Conservation (phyloP, 1,139 yeast genomes). For the Yamadazyma taylorii region DNA sequence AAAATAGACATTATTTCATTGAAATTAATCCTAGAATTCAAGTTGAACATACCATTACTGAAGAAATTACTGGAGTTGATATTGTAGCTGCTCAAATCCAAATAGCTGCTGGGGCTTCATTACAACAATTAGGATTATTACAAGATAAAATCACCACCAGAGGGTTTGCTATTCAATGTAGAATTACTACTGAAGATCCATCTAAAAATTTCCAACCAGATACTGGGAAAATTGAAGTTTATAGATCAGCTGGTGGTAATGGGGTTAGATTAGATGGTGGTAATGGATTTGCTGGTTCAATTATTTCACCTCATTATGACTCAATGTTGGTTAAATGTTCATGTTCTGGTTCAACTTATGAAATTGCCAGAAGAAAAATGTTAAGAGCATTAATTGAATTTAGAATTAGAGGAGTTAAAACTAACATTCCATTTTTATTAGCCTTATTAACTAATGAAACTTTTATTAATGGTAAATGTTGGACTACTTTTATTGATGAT, state of each 20-base stretch:
- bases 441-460: slow-evolving; percentile 91
- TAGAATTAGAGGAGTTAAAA: slow-evolving; percentile 98
- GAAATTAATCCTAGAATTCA: slow-evolving; percentile 99
- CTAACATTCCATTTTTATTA: slow-evolving; percentile 93
- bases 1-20: slow-evolving; percentile 95
- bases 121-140: slow-evolving; percentile 84
- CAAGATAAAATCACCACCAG: slow-evolving; percentile 95
- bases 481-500: slow-evolving; percentile 99
- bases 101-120: slow-evolving; percentile 97
- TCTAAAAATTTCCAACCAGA: slow-evolving; percentile 96
- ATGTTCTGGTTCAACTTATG: slow-evolving; percentile 94
- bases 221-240: slow-evolving; percentile 97
- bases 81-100: slow-evolving; percentile 98
- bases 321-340: slow-evolving; percentile 98
- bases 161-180: slow-evolving; percentile 98
- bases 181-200: slow-evolving; percentile 99
- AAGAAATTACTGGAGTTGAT: slow-evolving; percentile 98
- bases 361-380: slow-evolving; percentile 97
- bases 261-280: slow-evolving; percentile 99
- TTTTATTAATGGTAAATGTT: slow-evolving; percentile 85
- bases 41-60: slow-evolving; percentile 98
- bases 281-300: slow-evolving; percentile 98
- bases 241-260: slow-evolving; percentile 98
- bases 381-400: slow-evolving; percentile 93
- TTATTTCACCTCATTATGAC: slow-evolving; percentile 96